phyloP scores from a whole-genome alignment of 768 basidiomycete species.

The Rhodocollybia butyracea region DNA sequence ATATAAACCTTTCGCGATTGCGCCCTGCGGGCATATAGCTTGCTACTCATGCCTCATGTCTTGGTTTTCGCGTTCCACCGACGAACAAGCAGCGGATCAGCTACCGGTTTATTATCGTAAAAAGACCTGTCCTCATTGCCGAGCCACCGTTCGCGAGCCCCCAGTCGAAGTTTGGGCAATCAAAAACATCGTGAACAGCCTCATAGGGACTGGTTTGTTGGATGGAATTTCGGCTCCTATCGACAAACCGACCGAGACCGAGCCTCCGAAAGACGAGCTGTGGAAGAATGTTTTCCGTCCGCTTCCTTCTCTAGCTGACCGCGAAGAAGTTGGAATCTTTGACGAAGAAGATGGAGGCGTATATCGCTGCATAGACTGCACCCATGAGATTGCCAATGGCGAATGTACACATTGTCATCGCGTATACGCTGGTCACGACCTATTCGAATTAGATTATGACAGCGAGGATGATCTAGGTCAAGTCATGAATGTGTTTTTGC shows the following conservation, averaged over 20 bases:
- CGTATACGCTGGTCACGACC: conserved; percentile 51
- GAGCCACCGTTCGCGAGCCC: conserved; percentile 52
- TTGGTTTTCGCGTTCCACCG: conserved; percentile 61
- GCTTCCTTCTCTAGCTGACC: conserved; percentile 10
- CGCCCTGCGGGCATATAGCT: conserved; percentile 73
- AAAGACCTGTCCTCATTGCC: conserved; percentile 77
- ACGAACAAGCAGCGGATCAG: conserved; percentile 44
- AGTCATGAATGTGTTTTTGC: conserved; percentile 27
- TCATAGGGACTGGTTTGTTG: conserved; percentile 54
- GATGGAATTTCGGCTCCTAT: conserved; percentile 22
- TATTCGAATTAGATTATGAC: conserved; percentile 14
- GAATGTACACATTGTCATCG: conserved; percentile 61
- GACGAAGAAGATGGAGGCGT: conserved; percentile 76
- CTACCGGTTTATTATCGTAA: conserved; percentile 15
- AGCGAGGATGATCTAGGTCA: conserved; percentile 28
- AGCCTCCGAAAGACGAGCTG: conserved; percentile 37
- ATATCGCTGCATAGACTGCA: conserved; percentile 72
- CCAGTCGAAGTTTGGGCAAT: conserved; percentile 73
- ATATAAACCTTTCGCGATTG: conserved; percentile 68
- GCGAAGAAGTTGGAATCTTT: conserved; percentile 54
- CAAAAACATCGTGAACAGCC: conserved; percentile 56
- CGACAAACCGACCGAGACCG: conserved; percentile 17
- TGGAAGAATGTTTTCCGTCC: conserved; percentile 64
- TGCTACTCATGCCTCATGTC: conserved; percentile 70
- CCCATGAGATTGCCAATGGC: conserved; percentile 76